A percentile compares a stretch with the other conserved stretches of the same genome.
phyloP scores from a whole-genome alignment of 805 yeast species.

The Wickerhamiella cacticola region DNA sequence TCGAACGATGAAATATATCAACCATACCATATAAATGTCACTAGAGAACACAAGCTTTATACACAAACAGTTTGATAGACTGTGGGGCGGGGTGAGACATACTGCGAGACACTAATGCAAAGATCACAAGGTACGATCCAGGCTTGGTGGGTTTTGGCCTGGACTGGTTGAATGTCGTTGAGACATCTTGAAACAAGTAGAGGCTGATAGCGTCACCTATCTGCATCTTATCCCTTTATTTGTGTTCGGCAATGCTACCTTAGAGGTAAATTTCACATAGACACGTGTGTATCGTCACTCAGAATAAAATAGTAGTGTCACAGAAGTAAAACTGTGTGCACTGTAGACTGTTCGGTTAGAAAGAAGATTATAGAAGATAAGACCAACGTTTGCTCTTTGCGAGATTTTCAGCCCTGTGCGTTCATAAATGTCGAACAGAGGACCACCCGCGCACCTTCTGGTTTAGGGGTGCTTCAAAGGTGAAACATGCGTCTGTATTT shows the following conservation, averaged over 20 bases:
- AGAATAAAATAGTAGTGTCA: no score
- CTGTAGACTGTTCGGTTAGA: no score
- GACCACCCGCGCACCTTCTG: background rate
- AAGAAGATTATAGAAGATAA: no score
- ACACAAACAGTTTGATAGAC: background rate
- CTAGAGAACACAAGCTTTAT: no score
- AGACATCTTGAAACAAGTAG: background rate
- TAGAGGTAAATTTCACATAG: no score
- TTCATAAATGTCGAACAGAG: background rate
- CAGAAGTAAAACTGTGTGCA: no score
- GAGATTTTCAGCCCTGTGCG: background rate
- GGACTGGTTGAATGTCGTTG: background rate
- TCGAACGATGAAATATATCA: no score
- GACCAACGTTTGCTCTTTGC: no score
- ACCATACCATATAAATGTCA: no score
- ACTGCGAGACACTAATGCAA: background rate
- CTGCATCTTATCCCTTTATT: no score
- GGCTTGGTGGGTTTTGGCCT: background rate
- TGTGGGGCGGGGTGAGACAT: slow-evolving; percentile 1
- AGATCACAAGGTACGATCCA: background rate
- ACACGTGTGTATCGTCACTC: no score
- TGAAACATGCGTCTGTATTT: background rate
- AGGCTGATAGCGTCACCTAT: background rate
- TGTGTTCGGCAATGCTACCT: no score
- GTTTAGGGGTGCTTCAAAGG: background rate